Evolutionary conservation across 352 stramenopile species (phyloP).

Genomic region (Aphanomyces astaci): DNA sequence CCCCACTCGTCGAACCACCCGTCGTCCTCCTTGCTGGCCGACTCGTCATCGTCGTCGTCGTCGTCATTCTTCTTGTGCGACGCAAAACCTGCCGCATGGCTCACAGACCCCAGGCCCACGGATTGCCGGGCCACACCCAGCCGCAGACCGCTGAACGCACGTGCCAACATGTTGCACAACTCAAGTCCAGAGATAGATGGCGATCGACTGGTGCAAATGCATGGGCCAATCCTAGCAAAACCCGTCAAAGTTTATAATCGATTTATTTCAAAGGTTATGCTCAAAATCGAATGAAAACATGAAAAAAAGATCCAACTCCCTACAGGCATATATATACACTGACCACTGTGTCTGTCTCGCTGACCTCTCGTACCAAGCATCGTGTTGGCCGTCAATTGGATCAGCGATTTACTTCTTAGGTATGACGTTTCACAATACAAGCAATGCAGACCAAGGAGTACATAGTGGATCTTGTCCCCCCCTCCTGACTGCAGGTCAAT

Average conservation of each 20-base stretch:
- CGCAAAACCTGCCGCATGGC: constrained; percentile 4
- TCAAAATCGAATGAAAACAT: background rate
- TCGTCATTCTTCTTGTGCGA: constrained; percentile 18
- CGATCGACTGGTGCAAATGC: constrained; percentile 20
- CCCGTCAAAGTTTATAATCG: background rate
- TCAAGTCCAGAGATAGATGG: background rate
- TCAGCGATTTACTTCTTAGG: too few species aligned
- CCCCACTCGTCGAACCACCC: constrained; percentile 26
- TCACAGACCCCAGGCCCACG: background rate
- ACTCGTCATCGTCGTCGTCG: constrained; percentile 23
- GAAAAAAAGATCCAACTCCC: background rate
- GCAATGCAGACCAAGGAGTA: too few species aligned
- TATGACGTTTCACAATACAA: too few species aligned
- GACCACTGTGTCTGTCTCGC: too few species aligned
- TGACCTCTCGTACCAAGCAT: too few species aligned
- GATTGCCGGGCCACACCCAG: background rate
- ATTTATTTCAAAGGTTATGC: background rate
- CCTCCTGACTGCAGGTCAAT: too few species aligned
- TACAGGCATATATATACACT: too few species aligned
- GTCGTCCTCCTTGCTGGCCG: too few species aligned
- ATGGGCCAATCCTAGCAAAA: constrained; percentile 8
- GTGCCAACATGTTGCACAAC: constrained; percentile 14
- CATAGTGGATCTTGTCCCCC: too few species aligned
- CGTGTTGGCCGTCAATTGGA: too few species aligned
- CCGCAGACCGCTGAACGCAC: constrained; percentile 7